Percentiles rank a stretch among this genome's conserved stretches.
phyloP scores from a whole-genome alignment of 768 basidiomycete species.

The Tricholoma furcatifolium region DNA sequence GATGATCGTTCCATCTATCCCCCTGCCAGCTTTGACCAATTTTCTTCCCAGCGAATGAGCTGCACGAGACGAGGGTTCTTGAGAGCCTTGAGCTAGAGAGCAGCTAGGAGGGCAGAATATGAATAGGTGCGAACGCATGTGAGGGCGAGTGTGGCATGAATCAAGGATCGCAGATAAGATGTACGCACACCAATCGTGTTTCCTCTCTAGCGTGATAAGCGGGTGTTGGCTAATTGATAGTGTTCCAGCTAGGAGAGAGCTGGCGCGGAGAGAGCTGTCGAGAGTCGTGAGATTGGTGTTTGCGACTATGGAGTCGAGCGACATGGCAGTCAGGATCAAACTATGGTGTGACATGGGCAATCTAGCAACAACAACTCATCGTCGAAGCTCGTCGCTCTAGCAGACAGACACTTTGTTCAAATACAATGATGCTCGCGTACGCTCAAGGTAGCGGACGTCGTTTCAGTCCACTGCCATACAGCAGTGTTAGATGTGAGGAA shows the following conservation, averaged over 20 bases:
- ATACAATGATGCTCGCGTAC: too few relatives aligned
- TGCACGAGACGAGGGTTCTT: conserved; percentile 84
- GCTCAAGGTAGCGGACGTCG: too few relatives aligned
- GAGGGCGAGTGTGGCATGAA: conserved; percentile 68
- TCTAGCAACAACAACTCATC: conserved; percentile 84
- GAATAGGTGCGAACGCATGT: conserved; percentile 56
- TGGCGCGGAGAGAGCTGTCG: conserved; percentile 43
- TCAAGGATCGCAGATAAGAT: conserved; percentile 64
- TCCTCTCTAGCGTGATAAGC: conserved; percentile 46
- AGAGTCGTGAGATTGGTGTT: conserved; percentile 34
- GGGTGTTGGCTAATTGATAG: conserved; percentile 69
- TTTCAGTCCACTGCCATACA: too few relatives aligned
- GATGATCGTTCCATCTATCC: too few relatives aligned
- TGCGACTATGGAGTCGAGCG: conserved; percentile 38
- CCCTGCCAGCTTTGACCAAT: too few relatives aligned
- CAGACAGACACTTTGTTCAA: conserved; percentile 81
- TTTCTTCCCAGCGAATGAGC: too few relatives aligned
- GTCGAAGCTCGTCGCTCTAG: conserved; percentile 85
- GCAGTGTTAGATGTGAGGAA: too few relatives aligned
- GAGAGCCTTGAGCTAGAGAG: conserved; percentile 81
- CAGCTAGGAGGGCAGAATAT: conserved; percentile 57
- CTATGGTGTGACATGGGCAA: conserved; percentile 49
- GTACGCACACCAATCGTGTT: conserved; percentile 65
- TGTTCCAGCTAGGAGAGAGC: conserved; percentile 48
- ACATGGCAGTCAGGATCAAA: neutral